Evolutionary conservation across 768 basidiomycete genomes (phyloP).

Genomic region (Mrakia hoshinonis): DNA sequence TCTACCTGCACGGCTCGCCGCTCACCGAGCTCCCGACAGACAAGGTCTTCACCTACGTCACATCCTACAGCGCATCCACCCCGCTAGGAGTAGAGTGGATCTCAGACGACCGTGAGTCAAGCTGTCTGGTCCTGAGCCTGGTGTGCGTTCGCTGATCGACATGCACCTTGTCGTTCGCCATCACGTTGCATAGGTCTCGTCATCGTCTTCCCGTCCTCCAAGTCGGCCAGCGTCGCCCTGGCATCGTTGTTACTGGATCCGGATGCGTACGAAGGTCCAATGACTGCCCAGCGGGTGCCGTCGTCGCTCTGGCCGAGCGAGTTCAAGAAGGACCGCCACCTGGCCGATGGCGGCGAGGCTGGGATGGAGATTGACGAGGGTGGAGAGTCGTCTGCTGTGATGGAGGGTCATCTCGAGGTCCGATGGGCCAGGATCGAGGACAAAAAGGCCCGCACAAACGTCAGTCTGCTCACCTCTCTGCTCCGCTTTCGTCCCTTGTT

Average conservation of each 20-base stretch:
- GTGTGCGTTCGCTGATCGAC: background rate
- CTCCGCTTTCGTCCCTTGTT: too few species aligned
- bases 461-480: too few species aligned
- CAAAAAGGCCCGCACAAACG: conserved; percentile 4
- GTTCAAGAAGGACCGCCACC: background rate
- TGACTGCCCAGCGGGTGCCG: conserved; percentile 1
- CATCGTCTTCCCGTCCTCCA: conserved; percentile 12
- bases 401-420: conserved; percentile 3
- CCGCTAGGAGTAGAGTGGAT: conserved; percentile 7
- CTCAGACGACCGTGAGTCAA: background rate
- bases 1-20: conserved; percentile 19
- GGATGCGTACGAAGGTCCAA: background rate
- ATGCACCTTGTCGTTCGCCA: background rate
- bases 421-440: conserved; percentile 10
- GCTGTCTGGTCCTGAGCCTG: background rate
- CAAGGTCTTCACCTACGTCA: conserved; percentile 26
- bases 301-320: conserved; percentile 20
- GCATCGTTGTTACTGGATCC: conserved; percentile 1
- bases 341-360: background rate
- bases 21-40: conserved; percentile 16
- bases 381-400: background rate
- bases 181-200: background rate
- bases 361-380: conserved; percentile 20
- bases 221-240: conserved; percentile 1
- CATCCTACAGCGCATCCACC: background rate